Evolutionary conservation across 495 filamentous ascomycete genomes (phyloP), one percentile per base, ranked within the genome.

Genomic region (Annulohypoxylon nitens): DNA sequence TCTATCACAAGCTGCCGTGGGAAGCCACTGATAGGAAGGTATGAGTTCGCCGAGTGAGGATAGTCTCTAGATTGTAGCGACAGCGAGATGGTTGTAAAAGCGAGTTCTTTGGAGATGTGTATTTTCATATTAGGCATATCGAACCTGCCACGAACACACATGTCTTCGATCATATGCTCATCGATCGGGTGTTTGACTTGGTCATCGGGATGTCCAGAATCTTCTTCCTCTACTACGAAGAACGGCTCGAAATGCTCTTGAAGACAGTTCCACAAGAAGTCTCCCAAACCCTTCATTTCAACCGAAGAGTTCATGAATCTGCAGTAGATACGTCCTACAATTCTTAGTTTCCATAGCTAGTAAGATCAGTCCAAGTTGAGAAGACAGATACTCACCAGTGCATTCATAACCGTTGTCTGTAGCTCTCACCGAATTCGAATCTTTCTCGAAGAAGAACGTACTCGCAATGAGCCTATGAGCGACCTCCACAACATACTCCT

Each of bases 391-490:
- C 43, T 18, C 3, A 47, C 43, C 43, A 47, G 18, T 20, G 16
- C 43, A 47, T 47, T 47, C 43, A 20, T 47, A 47, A 8, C 43
- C 43, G 16, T 47, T 12, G 0, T 18, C 43, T 20, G 16, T 20
- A 47, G 43, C 4, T 47, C n/a, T 47, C 43, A 47, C 43, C 18
- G 43, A 47, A 20, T 47, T 47, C 2, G 4, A 16, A 47, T 47
- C 43, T 47, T 47, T 47, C 43, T 47, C 43, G 43, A 47, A 47
- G 18, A 47, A 47, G 43, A 47, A 47, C 0, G 43, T 47, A 6
- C 43, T 47, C 5, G 43, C 43, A 20, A 47, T 47, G 43, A 47
- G 43, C 4, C 43, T 47, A 2, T 47, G 43, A 20, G 43, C 43
- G 16, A 47, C 43, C 16, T 47, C 43, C 20, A 18, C 18, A 20